phyloP scores from a whole-genome alignment of 208 protist genomes.

The Leishmania lainsoni region DNA sequence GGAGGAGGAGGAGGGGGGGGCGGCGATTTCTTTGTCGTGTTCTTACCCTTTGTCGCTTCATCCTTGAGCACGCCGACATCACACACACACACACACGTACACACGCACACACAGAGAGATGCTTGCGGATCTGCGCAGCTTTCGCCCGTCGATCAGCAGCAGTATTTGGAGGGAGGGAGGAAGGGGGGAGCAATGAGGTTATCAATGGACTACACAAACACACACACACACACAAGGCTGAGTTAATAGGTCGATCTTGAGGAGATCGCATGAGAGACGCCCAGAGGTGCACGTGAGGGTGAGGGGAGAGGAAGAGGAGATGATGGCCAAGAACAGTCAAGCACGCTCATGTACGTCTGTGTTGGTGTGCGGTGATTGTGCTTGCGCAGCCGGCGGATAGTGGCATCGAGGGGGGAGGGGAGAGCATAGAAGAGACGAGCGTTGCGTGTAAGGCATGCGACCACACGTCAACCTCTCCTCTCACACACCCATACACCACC shows the following conservation, averaged over 20 bases:
- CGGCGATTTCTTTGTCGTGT: background rate
- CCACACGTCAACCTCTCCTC: background rate
- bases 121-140: background rate
- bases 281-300: background rate
- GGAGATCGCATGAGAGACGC: background rate
- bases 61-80: background rate
- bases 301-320: background rate
- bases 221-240: background rate
- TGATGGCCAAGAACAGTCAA: background rate
- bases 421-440: background rate
- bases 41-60: background rate
- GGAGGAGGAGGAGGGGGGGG: background rate
- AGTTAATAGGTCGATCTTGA: background rate
- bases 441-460: background rate
- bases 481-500: background rate
- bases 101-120: background rate
- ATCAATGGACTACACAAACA: background rate
- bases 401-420: background rate
- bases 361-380: background rate
- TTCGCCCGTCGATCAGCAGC: background rate
- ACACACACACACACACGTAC: background rate
- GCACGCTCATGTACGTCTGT: background rate
- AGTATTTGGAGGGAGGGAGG: background rate
- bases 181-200: background rate
- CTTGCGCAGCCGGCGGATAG: background rate